A percentile compares a stretch with the other conserved stretches of the same genome.
These are phyloP conservation scores for Clonostachys sp. DNA, from an alignment of 2,329 filamentous ascomycete genomes.

Conservation along the genomic window DNA sequence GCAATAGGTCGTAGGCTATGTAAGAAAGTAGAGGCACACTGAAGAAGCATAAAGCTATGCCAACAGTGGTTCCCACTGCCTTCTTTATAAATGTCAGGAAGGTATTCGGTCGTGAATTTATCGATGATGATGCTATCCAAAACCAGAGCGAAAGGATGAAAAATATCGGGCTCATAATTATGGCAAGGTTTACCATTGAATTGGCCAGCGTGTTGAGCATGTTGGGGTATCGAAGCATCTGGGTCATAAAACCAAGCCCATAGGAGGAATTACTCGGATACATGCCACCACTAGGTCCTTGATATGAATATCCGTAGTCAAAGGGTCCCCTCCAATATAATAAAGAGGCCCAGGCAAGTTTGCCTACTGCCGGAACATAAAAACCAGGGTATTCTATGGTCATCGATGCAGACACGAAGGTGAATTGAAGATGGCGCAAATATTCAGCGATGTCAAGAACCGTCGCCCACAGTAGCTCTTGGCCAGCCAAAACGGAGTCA, in stretches of 20 bases:
- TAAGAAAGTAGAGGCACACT: conserved; percentile 3
- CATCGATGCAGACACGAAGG: conserved; percentile 1
- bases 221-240: conserved; percentile 2
- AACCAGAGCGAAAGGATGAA: background rate
- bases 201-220: conserved; percentile 2
- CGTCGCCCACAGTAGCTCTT: conserved; percentile 2
- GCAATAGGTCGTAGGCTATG: conserved; percentile 4
- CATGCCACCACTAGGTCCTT: background rate
- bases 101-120: background rate
- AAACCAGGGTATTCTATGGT: conserved; percentile 3
- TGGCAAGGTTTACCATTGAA: conserved; percentile 2
- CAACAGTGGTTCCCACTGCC: background rate
- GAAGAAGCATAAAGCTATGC: conserved; percentile 2
- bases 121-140: background rate
- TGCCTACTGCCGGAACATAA: conserved; percentile 1
- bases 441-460: conserved; percentile 1
- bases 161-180: background rate
- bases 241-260: conserved; percentile 1
- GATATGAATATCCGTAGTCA: conserved; percentile 1
- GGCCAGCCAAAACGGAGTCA: conserved; percentile 1
- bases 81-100: background rate
- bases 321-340: conserved; percentile 4
- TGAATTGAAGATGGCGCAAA: conserved; percentile 3
- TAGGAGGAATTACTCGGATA: conserved; percentile 3
- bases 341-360: conserved; percentile 2